These are phyloP conservation scores for Rhodotorula toruloides DNA, from an alignment of 768 basidiomycete genomes.

Conservation along the genomic window DNA sequence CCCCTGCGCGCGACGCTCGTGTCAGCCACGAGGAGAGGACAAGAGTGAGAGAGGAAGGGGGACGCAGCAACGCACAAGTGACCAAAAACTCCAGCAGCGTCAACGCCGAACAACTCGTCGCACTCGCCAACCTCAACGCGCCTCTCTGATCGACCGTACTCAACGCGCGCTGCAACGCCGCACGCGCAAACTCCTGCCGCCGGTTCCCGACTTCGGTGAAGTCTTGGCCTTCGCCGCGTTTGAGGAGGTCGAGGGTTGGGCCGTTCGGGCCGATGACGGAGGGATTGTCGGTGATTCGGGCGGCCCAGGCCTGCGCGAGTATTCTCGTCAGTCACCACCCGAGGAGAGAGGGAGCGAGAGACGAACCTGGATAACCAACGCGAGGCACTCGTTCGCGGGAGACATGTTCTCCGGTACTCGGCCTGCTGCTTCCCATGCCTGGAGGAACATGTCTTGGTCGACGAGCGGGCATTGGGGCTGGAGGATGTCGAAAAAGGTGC, in stretches of 20 bases:
- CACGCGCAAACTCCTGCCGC: slow-evolving; percentile 17
- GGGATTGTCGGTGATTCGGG: slow-evolving; percentile 12
- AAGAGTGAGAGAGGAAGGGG: background rate
- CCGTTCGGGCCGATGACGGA: slow-evolving; percentile 11
- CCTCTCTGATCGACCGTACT: slow-evolving; percentile 16
- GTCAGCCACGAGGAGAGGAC: background rate
- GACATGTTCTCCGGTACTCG: background rate
- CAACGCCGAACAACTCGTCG: slow-evolving; percentile 7
- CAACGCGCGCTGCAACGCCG: slow-evolving; percentile 23
- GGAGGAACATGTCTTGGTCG: slow-evolving; percentile 11
- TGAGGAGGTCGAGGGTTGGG: slow-evolving; percentile 13
- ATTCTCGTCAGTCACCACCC: too few species aligned
- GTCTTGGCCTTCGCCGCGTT: slow-evolving; percentile 5
- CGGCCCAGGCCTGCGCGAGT: slow-evolving; percentile 28
- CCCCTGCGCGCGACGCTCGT: background rate
- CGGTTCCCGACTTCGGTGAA: slow-evolving; percentile 22
- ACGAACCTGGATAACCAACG: slow-evolving; percentile 8
- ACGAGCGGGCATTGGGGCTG: slow-evolving; percentile 30
- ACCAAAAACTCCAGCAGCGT: slow-evolving; percentile 25
- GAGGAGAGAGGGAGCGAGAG: background rate
- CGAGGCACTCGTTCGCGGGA: slow-evolving; percentile 26
- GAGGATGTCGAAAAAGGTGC: slow-evolving; percentile 12
- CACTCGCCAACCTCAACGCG: slow-evolving; percentile 3
- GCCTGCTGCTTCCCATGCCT: slow-evolving; percentile 18
- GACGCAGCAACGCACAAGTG: slow-evolving; percentile 1